These are phyloP conservation scores for Lotmaria passim DNA, from an alignment of 208 protist species.

Conservation along the genomic window DNA sequence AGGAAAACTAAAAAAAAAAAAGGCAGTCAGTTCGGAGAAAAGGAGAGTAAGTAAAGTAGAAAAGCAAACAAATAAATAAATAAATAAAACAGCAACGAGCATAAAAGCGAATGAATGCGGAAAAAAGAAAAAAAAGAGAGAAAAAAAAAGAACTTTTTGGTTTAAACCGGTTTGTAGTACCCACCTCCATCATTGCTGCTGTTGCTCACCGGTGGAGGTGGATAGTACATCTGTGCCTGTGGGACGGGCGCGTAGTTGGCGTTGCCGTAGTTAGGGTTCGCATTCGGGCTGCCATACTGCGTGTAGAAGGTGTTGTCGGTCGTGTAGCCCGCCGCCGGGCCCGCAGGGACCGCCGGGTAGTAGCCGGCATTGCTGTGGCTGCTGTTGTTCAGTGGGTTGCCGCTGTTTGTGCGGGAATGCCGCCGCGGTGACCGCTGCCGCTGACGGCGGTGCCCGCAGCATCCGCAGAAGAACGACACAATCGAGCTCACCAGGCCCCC, in stretches of 20 bases:
- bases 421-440: background rate
- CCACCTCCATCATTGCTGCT: background rate
- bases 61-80: too few relatives aligned
- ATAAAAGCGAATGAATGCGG: background rate
- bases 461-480: constrained; percentile 17
- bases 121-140: background rate
- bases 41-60: background rate
- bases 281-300: background rate
- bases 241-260: background rate
- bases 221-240: constrained; percentile 22
- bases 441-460: constrained; percentile 1
- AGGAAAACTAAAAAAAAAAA: constrained; percentile 5
- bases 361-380: background rate
- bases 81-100: background rate
- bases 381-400: constrained; percentile 18
- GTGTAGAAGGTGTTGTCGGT: constrained; percentile 6
- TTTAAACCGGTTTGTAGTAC: constrained; percentile 15
- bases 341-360: too few relatives aligned
- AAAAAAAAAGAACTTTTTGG: constrained; percentile 1
- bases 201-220: constrained; percentile 4
- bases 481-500: background rate
- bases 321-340: background rate
- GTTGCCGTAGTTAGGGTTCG: background rate
- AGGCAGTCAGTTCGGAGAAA: background rate
- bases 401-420: background rate